Evolutionary conservation across 208 protist species (phyloP).

Genomic region (Naegleria gruberi): DNA sequence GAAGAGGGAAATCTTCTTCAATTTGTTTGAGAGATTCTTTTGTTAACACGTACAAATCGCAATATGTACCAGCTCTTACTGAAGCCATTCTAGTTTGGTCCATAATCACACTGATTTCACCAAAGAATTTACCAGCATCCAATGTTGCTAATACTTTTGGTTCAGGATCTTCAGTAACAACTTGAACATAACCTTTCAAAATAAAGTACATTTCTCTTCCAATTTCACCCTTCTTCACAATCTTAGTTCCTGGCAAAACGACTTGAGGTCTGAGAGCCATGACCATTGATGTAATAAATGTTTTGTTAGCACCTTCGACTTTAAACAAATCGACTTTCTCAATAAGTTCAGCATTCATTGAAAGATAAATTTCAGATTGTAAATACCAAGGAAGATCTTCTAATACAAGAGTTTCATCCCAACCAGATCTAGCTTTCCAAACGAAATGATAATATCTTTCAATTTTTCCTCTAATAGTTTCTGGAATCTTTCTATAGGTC

Average conservation of each 20-base stretch:
- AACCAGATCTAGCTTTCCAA: conserved; percentile 35
- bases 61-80: conserved; percentile 11
- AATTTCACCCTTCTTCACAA: conserved; percentile 24
- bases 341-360: conserved; percentile 14
- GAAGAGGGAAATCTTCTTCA: conserved; percentile 29
- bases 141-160: conserved; percentile 17
- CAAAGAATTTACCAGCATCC: conserved; percentile 19
- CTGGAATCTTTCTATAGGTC: conserved; percentile 27
- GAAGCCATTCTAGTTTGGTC: conserved; percentile 20
- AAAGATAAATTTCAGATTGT: conserved; percentile 26
- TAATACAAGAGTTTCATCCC: conserved; percentile 28
- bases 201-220: conserved; percentile 27
- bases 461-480: neutral
- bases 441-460: conserved; percentile 31
- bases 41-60: conserved; percentile 16
- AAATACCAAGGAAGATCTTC: conserved; percentile 31
- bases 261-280: conserved; percentile 25
- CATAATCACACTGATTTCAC: conserved; percentile 14
- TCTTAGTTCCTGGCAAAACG: conserved; percentile 8
- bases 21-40: conserved; percentile 29
- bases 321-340: conserved; percentile 23
- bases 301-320: conserved; percentile 22
- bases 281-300: conserved; percentile 30
- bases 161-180: conserved; percentile 23
- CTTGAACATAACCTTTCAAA: conserved; percentile 15